phyloP scores from a whole-genome alignment of 352 stramenopile species.

The Pythium oligandrum region DNA sequence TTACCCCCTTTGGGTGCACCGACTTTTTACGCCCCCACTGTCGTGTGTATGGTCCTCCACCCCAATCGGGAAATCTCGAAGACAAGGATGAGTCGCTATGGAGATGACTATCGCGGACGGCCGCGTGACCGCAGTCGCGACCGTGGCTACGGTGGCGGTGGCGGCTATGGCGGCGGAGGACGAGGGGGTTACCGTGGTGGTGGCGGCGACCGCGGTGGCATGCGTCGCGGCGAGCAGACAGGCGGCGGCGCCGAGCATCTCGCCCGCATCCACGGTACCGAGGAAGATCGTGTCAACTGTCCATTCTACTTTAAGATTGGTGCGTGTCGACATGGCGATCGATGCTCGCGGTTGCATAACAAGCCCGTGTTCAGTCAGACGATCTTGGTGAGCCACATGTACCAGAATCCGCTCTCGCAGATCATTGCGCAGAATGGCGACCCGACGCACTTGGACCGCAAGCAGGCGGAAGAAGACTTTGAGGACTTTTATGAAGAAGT shows the following conservation, averaged over 20 bases:
- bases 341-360: conserved; percentile 98
- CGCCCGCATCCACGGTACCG: conserved; percentile 96
- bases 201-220: conserved; percentile 36
- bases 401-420: conserved; percentile 92
- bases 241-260: conserved; percentile 93
- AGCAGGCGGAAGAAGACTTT: conserved; percentile 94
- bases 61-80: conserved; percentile 1
- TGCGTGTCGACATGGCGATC: conserved; percentile 98
- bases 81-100: conserved; percentile 66
- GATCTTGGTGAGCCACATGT: conserved; percentile 98
- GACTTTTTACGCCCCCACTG: not conserved
- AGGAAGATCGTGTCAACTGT: conserved; percentile 98
- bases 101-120: conserved; percentile 57
- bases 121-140: conserved; percentile 73
- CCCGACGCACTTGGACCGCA: conserved; percentile 77
- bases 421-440: conserved; percentile 88
- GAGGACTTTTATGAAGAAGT: conserved; percentile 97
- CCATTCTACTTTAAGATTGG: conserved; percentile 99
- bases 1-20: conserved; percentile 9
- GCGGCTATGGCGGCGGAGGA: conserved; percentile 17
- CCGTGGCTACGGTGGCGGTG: conserved; percentile 34
- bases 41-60: not conserved
- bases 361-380: conserved; percentile 98
- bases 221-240: conserved; percentile 57
- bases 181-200: conserved; percentile 35